Evolutionary conservation across 164 flowering plant genomes (phyloP), one percentile per base, ranked within the genome.

Genomic region (Umbellularia californica): DNA sequence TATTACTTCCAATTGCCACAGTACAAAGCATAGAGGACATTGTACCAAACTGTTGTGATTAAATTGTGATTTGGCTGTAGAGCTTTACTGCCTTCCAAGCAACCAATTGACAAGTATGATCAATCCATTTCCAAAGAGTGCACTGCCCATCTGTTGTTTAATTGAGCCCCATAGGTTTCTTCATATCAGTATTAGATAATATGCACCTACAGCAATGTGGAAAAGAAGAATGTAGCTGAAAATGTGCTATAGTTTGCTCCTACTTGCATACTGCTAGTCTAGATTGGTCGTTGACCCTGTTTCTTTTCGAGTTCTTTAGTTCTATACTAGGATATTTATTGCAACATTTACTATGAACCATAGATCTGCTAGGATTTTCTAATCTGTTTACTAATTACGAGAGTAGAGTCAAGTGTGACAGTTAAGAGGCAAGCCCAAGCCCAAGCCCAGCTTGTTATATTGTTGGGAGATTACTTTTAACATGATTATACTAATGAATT

Each of bases 81-180:
- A 64, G 33, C 17, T 10, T 13, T 3, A 23, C 17, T 23, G 14
- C 14, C 67, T 24, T 23, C 3, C 28, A 23, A 60, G 23, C 23
- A 6, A 60, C n/a, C 23, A 60, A 19, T n/a, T 2, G 35, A 24
- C 35, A 24, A 47, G 27, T 23, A 70, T 70, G 72, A 70, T 51
- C 72, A 50, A 70, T 70, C 62, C 2, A 51, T 70, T 24, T 50
- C 28, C n/a, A 70, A 50, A 70, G 30, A 24, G 30, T 50, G 50
- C 11, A 50, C 72, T 52, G 17, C 11, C 47, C 30, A 23, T 25
- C 28, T 25, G 4, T 25, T 64, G 25, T 25, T 60, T n/a, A 3
- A 9, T 9, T 13, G 12, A 23, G 67, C 17, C 22, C 67, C 33
- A 64, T 24, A 25, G 11, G 24, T 24, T 64, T 64, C 14, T 25